Percentiles rank a stretch among this genome's conserved stretches.
These are phyloP conservation scores for Saccharomycopsis sp. DNA, from an alignment of 805 yeast genomes.

Conservation along the genomic window DNA sequence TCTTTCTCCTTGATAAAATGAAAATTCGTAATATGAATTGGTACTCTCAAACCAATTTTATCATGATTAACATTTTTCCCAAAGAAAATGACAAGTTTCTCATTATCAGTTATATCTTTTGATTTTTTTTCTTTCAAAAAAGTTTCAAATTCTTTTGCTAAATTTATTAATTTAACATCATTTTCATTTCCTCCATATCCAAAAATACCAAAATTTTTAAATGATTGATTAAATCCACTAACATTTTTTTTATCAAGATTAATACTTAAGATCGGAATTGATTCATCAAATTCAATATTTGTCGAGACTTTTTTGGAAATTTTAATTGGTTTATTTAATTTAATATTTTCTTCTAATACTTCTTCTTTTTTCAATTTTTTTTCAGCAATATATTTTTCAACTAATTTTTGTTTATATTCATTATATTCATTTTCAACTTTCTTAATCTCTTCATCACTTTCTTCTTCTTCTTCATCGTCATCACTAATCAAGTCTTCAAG, in stretches of 20 bases:
- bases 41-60: conserved; percentile 68
- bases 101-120: conserved; percentile 20
- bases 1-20: conserved; percentile 30
- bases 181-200: conserved; percentile 86
- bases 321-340: neutral
- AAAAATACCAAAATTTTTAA: conserved; percentile 31
- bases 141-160: conserved; percentile 21
- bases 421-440: neutral
- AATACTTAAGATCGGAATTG: neutral
- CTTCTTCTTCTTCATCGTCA: neutral
- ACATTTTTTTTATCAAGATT: conserved; percentile 2
- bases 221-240: conserved; percentile 6
- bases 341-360: neutral
- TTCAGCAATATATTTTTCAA: too few species aligned
- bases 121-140: conserved; percentile 16
- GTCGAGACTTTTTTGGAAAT: conserved; percentile 1
- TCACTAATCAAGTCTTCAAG: conserved; percentile 7
- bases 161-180: conserved; percentile 43
- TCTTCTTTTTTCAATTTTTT: too few species aligned
- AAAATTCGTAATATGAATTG: conserved; percentile 65
- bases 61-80: conserved; percentile 81
- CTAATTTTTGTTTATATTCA: neutral
- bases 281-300: conserved; percentile 4
- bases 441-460: too few species aligned
- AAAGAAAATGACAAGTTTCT: too few species aligned